A percentile compares a stretch with the other conserved stretches of the same genome.
phyloP scores from a whole-genome alignment of 345 rosid species.

The Erysimum cheiranthoides region DNA sequence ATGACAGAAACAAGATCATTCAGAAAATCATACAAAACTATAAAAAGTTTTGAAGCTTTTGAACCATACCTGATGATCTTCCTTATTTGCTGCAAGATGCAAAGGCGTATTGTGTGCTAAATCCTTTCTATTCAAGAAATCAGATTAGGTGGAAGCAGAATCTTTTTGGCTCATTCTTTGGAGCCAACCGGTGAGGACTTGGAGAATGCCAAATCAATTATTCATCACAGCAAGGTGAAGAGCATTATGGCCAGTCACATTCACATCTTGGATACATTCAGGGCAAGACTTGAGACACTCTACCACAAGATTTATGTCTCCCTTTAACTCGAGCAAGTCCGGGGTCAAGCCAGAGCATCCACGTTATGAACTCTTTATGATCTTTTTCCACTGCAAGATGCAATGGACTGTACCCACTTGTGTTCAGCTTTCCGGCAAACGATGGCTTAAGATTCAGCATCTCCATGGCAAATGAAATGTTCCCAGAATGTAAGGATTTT shows the following conservation, averaged over 20 bases:
- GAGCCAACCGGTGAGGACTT: conserved; percentile 27
- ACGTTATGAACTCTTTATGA: background rate
- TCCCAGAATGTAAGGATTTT: conserved; percentile 36
- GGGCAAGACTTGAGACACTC: conserved; percentile 24
- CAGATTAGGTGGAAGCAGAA: background rate
- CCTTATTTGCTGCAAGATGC: conserved; percentile 36
- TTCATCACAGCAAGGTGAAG: conserved; percentile 34
- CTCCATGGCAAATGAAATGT: conserved; percentile 31
- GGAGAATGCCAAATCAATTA: conserved; percentile 18
- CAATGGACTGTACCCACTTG: conserved; percentile 34
- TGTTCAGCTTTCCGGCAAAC: conserved; percentile 39
- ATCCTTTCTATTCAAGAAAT: conserved; percentile 8
- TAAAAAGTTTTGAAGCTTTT: background rate
- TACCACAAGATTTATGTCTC: background rate
- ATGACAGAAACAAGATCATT: background rate
- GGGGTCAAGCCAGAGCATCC: background rate
- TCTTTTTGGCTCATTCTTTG: background rate
- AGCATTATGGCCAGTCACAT: background rate
- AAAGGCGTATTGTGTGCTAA: conserved; percentile 22
- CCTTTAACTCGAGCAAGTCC: conserved; percentile 27
- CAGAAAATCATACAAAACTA: background rate
- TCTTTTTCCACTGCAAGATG: conserved; percentile 39
- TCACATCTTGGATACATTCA: conserved; percentile 32
- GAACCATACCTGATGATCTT: conserved; percentile 39
- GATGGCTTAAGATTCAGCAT: conserved; percentile 44